phyloP scores from a whole-genome alignment of 2,329 filamentous ascomycete genomes.

The Fusarium sp. region DNA sequence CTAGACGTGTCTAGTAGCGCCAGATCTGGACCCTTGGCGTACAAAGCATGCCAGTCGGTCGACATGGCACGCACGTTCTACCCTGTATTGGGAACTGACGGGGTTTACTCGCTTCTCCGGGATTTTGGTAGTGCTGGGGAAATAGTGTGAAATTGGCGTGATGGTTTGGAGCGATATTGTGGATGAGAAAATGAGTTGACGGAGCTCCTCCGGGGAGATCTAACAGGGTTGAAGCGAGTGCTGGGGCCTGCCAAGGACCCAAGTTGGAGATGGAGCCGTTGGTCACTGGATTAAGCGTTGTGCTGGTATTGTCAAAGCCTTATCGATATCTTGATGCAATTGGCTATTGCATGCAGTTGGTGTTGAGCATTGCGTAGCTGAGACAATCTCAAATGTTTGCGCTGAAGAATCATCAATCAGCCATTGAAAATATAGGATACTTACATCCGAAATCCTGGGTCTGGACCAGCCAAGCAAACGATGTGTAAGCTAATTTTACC shows the following conservation, averaged over 20 bases:
- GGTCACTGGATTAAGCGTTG: background rate
- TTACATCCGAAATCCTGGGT: background rate
- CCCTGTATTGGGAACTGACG: background rate
- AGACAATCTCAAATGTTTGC: constrained; percentile 9
- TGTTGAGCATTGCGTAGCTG: background rate
- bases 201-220: constrained; percentile 5
- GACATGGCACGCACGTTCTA: constrained; percentile 2
- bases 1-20: background rate
- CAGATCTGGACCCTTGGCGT: constrained; percentile 11
- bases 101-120: background rate
- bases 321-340: background rate
- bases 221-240: constrained; percentile 7
- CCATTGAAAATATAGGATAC: too few relatives aligned
- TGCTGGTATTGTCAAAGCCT: background rate
- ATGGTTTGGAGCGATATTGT: background rate
- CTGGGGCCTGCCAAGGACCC: background rate
- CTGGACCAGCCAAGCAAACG: background rate
- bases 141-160: background rate
- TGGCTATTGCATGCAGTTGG: background rate
- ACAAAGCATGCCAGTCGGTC: constrained; percentile 9
- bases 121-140: background rate
- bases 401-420: too few relatives aligned
- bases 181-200: constrained; percentile 10
- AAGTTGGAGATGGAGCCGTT: background rate
- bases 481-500: too few relatives aligned